A percentile compares a stretch with the other conserved stretches of the same genome.
Evolutionary conservation across 441 rosid genomes (phyloP).

Genomic region (Manihot esculenta): DNA sequence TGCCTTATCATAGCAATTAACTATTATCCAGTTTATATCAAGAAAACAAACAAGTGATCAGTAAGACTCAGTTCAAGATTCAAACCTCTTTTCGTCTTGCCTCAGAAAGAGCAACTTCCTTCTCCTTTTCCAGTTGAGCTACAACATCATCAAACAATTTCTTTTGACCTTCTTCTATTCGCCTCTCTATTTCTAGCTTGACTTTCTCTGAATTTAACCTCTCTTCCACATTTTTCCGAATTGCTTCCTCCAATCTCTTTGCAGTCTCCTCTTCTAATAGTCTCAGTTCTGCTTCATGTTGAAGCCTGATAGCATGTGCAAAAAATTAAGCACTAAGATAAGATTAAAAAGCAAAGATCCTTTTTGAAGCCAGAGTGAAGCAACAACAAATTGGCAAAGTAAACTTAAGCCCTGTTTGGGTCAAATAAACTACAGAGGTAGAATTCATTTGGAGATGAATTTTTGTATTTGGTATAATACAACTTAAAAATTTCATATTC

Average conservation of each 20-base stretch:
- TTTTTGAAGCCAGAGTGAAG: background rate
- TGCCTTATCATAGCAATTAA: no score
- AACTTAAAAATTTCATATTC: background rate
- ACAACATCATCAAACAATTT: conserved; percentile 61
- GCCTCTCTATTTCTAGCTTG: conserved; percentile 51
- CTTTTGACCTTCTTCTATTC: conserved; percentile 55
- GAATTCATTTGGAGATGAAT: no score
- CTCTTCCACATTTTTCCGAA: conserved; percentile 70
- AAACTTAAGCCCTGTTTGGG: no score
- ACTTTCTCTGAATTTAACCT: conserved; percentile 58
- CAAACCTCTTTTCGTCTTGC: conserved; percentile 73
- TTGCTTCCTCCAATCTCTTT: conserved; percentile 65
- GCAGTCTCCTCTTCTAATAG: conserved; percentile 77
- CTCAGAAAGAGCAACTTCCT: conserved; percentile 60
- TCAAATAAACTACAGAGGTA: no score
- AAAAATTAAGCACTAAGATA: background rate
- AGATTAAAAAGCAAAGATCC: background rate
- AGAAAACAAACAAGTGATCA: background rate
- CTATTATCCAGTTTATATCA: background rate
- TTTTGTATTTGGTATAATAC: no score
- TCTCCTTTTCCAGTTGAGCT: conserved; percentile 58
- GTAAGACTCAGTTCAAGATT: conserved; percentile 1
- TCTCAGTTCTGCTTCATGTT: conserved; percentile 61
- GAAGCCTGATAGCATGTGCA: conserved; percentile 37
- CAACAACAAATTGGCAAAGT: background rate